Percentiles rank a stretch among this genome's conserved stretches.
Conservation (phyloP, 495 filamentous ascomycete species). For the Aspergillus nanangensis region DNA sequence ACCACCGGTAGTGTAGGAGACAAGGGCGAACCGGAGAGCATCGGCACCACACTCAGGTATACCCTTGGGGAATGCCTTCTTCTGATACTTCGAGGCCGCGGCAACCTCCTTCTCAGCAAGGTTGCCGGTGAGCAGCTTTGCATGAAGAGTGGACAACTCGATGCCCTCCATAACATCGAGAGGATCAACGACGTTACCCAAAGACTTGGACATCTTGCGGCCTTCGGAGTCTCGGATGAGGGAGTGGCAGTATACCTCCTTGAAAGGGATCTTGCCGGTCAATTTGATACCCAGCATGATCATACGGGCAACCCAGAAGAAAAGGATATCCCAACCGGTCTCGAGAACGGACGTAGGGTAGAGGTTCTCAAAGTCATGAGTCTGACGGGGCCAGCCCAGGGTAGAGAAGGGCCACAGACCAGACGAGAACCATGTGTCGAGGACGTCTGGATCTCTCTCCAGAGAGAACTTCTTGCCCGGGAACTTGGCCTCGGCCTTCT, state of each 20-base stretch:
- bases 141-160: slow-evolving; percentile 59
- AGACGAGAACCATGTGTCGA: slow-evolving; percentile 83
- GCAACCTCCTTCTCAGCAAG: slow-evolving; percentile 70
- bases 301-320: slow-evolving; percentile 85
- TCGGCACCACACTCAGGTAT: slow-evolving; percentile 88
- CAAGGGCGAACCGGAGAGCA: slow-evolving; percentile 75
- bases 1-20: slow-evolving; percentile 83
- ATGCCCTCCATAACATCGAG: slow-evolving; percentile 77
- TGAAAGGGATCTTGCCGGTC: slow-evolving; percentile 72
- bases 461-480: slow-evolving; percentile 65
- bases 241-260: slow-evolving; percentile 73
- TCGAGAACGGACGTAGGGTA: slow-evolving; percentile 74
- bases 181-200: slow-evolving; percentile 81
- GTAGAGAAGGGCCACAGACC: slow-evolving; percentile 80
- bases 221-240: slow-evolving; percentile 74
- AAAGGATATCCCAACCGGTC: slow-evolving; percentile 82
- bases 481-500: slow-evolving; percentile 64
- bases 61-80: slow-evolving; percentile 71
- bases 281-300: slow-evolving; percentile 76
- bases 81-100: slow-evolving; percentile 70
- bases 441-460: slow-evolving; percentile 64
- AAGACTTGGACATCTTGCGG: slow-evolving; percentile 80
- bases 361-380: slow-evolving; percentile 59
- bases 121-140: slow-evolving; percentile 67
- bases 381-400: slow-evolving; percentile 74